Base-by-base conservation (phyloP, 2,329 filamentous ascomycete species). In the Xylariales sp. region DNA sequence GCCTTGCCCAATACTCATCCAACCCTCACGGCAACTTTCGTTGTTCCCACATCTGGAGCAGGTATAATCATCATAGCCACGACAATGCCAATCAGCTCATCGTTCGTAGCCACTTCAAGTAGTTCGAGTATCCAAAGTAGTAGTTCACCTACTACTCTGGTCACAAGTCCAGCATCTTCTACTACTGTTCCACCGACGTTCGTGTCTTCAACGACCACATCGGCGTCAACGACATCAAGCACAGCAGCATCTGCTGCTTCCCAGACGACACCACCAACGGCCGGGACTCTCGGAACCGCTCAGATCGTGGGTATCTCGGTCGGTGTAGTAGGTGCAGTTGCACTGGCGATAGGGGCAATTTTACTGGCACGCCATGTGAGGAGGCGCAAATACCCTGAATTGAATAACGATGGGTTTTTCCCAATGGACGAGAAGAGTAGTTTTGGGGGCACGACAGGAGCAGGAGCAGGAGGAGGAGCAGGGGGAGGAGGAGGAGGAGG, bases 221-320 rank as follows among this genome's bases (percentile, higher is more conserved):
- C 42, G 12, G 27, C 27, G 18, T 10, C 25, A 25, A 38, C 9
- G 32, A 46, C 16, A 16, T 48, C 46, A 42, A 40, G 37, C 42
- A 33, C 42, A 47, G 12, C 43, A 37, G 15, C 29, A 22, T 19
- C 29, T 11, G 16, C 40, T 10, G 33, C 36, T 19, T 18, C 48
- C 34, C 43, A 20, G 19, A 31, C 32, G 12, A 29, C 46, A 38
- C 42, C 42, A 18, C 22, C 11, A 22, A 40, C 40, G 8, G 45
- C 52, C n/a, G 39, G 45, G 31, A 44, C 49, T n/a, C 55, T 69
- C 24, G 56, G 53, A 16, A 64, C 62, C 5, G 61, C 60, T 4
- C 74, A 80, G 46, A 69, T 83, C 34, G 71, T 70, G 14, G 81
- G 80, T 5, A 79, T 85, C 44, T 65, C 71, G 1, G 64, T 80